phyloP scores from a whole-genome alignment of 169 alveolate species.

The Perkinsus marinus region DNA sequence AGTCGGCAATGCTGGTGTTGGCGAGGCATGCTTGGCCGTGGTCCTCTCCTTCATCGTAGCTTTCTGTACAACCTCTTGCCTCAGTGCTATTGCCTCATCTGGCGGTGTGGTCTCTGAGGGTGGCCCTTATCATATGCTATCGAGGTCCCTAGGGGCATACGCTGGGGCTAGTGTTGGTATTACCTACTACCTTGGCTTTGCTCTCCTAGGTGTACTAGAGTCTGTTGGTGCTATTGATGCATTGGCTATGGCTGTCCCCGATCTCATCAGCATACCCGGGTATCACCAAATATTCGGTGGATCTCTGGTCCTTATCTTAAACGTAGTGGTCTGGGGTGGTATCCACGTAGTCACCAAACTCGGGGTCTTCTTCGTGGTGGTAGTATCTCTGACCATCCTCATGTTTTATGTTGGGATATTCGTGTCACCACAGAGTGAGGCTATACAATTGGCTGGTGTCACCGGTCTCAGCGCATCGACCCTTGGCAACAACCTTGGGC shows the following conservation, averaged over 20 bases:
- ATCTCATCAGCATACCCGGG: background rate
- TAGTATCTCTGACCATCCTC: constrained; percentile 19
- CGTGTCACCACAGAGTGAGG: background rate
- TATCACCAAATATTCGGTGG: background rate
- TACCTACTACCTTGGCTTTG: constrained; percentile 23
- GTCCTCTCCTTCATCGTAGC: constrained; percentile 24
- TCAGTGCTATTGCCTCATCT: constrained; percentile 27
- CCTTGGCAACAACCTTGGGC: constrained; percentile 10
- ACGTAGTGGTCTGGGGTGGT: constrained; percentile 14
- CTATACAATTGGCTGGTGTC: background rate
- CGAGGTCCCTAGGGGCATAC: constrained; percentile 18
- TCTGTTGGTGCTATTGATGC: constrained; percentile 18
- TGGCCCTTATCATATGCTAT: constrained; percentile 31
- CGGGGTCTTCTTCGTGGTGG: constrained; percentile 18
- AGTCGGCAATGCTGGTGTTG: constrained; percentile 21
- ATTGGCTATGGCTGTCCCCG: background rate
- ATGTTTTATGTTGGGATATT: constrained; percentile 20
- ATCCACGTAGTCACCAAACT: constrained; percentile 17
- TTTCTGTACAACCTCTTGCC: constrained; percentile 18
- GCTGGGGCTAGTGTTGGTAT: constrained; percentile 27
- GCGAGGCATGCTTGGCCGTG: constrained; percentile 14
- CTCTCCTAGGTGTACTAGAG: constrained; percentile 22
- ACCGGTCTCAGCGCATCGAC: constrained; percentile 1
- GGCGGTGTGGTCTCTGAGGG: constrained; percentile 27
- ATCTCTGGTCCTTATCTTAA: background rate